Evolutionary conservation across 139 green algal species (phyloP), one percentile per base, ranked within the genome.

Genomic region (Chlorella vulgaris): DNA sequence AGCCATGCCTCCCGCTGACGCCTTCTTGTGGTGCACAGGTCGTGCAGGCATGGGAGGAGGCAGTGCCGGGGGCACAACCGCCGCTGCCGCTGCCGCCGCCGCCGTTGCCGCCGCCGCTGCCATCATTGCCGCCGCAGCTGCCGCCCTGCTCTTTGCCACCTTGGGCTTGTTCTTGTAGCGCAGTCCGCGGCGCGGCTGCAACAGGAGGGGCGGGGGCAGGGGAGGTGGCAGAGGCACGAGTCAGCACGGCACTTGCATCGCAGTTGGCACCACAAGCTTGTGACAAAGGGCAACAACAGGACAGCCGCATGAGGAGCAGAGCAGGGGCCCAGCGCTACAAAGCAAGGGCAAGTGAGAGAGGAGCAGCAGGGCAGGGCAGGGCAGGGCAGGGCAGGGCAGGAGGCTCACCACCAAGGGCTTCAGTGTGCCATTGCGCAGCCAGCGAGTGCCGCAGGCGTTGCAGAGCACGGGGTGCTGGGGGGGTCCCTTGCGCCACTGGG

Each of bases 391-490:
- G 43, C n/a, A 21, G 18, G 50, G 8, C 33, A 22, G 50, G 65
- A 13, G 7, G 31, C 74, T 73, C 74, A 77, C 74, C 69, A 83
- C 82, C n/a, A 86, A 40, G 7, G 83, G 83, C 63, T 83, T 85
- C 31, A 87, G 74, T 4, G 78, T 81, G 68, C 78, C 78, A 60
- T 84, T 85, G 55, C 84, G 70, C 31, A 88, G 78, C 78, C 78
- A 94, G 36, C 91, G 81, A 0, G 90, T 93, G 47, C 91, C 91
- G 78, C 91, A 95, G 39, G 91, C 91, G 74, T 95, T 95, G 87
- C 91, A 95, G 8, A 95, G 86, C 66, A 92, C 80, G 47, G 91
- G 88, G 70, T 88, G 84, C 26, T 75, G 65, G 2, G 89, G 80
- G 2, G 91, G 91, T 2, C 91, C 91, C 36, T 88, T 87, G 29